phyloP scores from a whole-genome alignment of 495 filamentous ascomycete genomes.

The Penicillium samsonianum region DNA sequence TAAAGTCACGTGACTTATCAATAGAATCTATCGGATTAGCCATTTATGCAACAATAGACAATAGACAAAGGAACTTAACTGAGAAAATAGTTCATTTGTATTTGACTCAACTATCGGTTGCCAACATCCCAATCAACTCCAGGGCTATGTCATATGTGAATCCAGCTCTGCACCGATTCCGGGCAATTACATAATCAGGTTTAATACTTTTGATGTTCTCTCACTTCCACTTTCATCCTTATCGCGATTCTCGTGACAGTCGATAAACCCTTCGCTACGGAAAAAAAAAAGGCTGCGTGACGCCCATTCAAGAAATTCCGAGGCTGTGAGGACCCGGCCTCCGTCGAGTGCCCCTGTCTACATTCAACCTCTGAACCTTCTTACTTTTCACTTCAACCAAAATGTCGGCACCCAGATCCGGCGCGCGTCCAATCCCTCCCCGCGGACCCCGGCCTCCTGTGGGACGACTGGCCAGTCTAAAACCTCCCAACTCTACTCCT shows the following conservation, averaged over 20 bases:
- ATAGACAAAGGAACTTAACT: neutral
- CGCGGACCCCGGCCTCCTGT: slow-evolving; percentile 38
- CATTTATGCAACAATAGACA: neutral
- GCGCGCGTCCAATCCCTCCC: slow-evolving; percentile 39
- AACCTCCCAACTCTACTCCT: slow-evolving; percentile 35
- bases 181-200: slow-evolving; percentile 2
- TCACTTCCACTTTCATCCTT: slow-evolving; percentile 15
- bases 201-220: slow-evolving; percentile 13
- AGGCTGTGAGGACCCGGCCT: slow-evolving; percentile 12
- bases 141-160: neutral
- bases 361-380: neutral
- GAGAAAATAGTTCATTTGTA: neutral
- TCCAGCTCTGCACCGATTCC: neutral
- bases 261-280: slow-evolving; percentile 9
- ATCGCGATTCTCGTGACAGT: slow-evolving; percentile 13
- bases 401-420: slow-evolving; percentile 37
- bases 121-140: neutral
- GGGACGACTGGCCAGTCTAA: slow-evolving; percentile 45
- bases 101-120: neutral
- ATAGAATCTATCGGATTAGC: neutral
- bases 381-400: slow-evolving; percentile 1
- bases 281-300: slow-evolving; percentile 6
- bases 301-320: neutral
- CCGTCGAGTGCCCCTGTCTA: neutral
- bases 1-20: neutral